Evolutionary conservation across 2,329 filamentous ascomycete species (phyloP), one percentile per base, ranked within the genome.

Genomic region (Verticillium alfalfae): DNA sequence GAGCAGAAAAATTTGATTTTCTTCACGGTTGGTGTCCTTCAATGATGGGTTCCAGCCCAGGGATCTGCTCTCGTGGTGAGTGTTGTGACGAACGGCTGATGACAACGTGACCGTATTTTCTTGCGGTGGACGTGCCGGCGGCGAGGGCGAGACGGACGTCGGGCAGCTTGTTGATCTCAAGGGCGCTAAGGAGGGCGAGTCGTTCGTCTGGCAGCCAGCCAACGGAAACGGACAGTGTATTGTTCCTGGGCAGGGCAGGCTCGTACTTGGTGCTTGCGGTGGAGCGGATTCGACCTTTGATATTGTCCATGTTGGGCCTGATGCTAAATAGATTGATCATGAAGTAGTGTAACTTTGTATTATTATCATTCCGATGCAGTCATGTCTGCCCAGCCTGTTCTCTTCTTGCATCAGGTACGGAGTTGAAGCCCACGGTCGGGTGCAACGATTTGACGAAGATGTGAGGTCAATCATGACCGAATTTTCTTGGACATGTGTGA

Each of bases 51-150:
- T 59, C 58, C 6, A 66, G 69, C 7, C 67, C 71, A 18, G 74
- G 74, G 75, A 26, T 71, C 73, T 8, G 77, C 78, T 7, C 67
- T 84, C 63, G 68, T 84, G 34, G 79, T 83, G 16, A 84, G 79
- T 71, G 75, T 76, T 34, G 65, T 82, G 72, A 82, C 73, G 56
- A 75, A 82, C 59, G 81, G 81, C 70, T 2, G 76, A 75, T 1
- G 80, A 84, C 60, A 80, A 76, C 1, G 80, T 84, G 34, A 80
- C 70, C 5, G 60, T 84, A 18, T 84, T 84, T 64, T 81, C 80
- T 1, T 84, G 81, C 63, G 81, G 81, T 34, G 81, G 81, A 10
- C 75, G 81, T 39, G 81, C 80, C 16, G 80, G 76, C 52, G 81
- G 81, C 56, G 79, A 71, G 52, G 80, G 81, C 26, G 67, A 73